Base-by-base conservation (phyloP, 2,329 filamentous ascomycete genomes). In the Sporothrix schenckii region DNA sequence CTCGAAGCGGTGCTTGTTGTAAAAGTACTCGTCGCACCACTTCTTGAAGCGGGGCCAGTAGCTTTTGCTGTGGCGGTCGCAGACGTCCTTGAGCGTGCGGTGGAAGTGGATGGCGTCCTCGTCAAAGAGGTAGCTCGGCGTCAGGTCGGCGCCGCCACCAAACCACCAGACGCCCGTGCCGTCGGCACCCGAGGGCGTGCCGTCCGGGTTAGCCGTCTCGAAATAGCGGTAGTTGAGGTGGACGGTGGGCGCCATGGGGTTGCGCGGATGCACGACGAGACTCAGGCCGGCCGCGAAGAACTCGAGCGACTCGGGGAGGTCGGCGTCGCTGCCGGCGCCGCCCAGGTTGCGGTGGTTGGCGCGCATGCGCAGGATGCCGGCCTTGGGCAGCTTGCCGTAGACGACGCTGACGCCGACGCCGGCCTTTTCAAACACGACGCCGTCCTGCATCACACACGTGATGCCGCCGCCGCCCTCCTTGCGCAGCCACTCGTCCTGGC, bases 161-260 rank as follows among this genome's bases (percentile, higher is more conserved):
- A 97, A 99, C 95, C 95, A 99, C 94, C 95, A 99, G 9, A 93
- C 91, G 74, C 94, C 93, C 68, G 85, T 90, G 47, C 52, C 66
- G 24, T 58, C 93, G 68, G 53, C 70, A 14, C 52, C 93, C 21
- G 58, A 6, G 2, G 85, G 90, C 74, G 85, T 91, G 56, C 92
- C 93, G 76, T 94, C 91, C 10, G 91, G 87, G 76, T 94, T 91
- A 72, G 92, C 91, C 1, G 95, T 99, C 83, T 99, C 95, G 78
- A 99, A 99, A 82, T 99, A 99, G 70, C 95, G 89, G 84, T 98
- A 98, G 84, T 99, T 99, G 75, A 99, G 86, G 80, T 99, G 95
- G 21, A 99, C 95, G 0, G 95, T 99, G 0, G 95, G 95, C 9
- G 94, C 94, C 91, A 97, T 97, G 63, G 95, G 95, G 81, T 99